A percentile compares a stretch with the other conserved stretches of the same genome.
Conservation (phyloP, 2,329 filamentous ascomycete species). For the Venturiaceae sp. region DNA sequence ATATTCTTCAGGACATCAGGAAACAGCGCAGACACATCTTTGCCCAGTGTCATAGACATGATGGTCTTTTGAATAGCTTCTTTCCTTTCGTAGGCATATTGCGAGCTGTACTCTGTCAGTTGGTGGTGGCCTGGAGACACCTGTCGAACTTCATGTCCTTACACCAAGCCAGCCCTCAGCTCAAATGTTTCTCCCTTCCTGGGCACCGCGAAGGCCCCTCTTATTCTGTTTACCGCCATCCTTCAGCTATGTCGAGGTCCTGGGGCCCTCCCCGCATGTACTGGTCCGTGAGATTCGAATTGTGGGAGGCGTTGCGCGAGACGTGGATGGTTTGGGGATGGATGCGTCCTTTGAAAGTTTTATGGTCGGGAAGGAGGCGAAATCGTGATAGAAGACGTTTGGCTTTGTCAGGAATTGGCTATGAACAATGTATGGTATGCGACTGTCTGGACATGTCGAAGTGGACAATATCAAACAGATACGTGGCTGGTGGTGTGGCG, state of each 20-base stretch:
- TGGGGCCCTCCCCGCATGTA: slow-evolving; percentile 1
- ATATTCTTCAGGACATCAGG: slow-evolving; percentile 99
- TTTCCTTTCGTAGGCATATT: slow-evolving; percentile 98
- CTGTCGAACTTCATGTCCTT: slow-evolving; percentile 14
- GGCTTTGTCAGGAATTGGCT: not conserved
- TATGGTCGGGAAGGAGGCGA: not conserved
- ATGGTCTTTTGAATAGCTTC: slow-evolving; percentile 99
- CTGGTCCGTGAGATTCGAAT: not conserved
- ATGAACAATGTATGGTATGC: not conserved
- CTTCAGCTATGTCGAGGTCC: slow-evolving; percentile 13
- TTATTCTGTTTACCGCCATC: slow-evolving; percentile 95
- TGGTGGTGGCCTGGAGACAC: not conserved
- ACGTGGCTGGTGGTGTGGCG: too few species aligned
- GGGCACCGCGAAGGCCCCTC: slow-evolving; percentile 84
- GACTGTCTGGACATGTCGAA: not conserved
- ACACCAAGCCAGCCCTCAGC: slow-evolving; percentile 81
- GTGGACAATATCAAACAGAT: not conserved
- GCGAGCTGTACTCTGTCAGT: slow-evolving; percentile 53
- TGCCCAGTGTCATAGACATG: slow-evolving; percentile 99
- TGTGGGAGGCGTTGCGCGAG: not conserved
- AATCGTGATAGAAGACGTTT: too few species aligned
- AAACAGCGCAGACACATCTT: slow-evolving; percentile 95
- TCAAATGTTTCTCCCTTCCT: slow-evolving; percentile 98
- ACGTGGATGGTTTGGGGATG: not conserved
- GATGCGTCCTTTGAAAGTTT: not conserved